Percentiles rank a stretch among this genome's conserved stretches.
These are phyloP conservation scores for Solanum okadae DNA, from an alignment of 257 asterid species.

Conservation along the genomic window DNA sequence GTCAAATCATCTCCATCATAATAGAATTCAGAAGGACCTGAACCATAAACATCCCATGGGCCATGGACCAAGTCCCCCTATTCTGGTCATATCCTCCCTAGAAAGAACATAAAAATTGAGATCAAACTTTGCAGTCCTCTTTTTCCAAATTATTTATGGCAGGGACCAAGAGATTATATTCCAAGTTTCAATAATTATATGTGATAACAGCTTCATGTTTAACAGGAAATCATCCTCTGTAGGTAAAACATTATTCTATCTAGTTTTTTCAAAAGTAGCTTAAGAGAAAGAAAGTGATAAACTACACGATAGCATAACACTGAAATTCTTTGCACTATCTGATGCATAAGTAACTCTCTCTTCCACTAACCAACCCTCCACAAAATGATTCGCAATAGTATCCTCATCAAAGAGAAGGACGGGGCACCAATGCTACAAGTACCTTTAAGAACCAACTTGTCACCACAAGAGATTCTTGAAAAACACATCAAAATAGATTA, in stretches of 20 bases:
- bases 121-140: conserved; percentile 17
- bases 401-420: conserved; percentile 3
- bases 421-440: background rate
- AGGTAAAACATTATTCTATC: too few species aligned
- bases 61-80: background rate
- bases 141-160: conserved; percentile 18
- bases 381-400: conserved; percentile 32
- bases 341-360: background rate
- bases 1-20: too few species aligned
- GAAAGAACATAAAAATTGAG: background rate
- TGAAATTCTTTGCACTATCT: background rate
- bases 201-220: too few species aligned
- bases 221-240: too few species aligned
- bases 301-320: background rate
- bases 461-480: too few species aligned
- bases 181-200: too few species aligned
- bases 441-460: too few species aligned
- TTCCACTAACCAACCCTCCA: background rate
- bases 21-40: too few species aligned
- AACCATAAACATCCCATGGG: too few species aligned
- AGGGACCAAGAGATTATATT: background rate
- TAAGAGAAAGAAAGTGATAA: too few species aligned
- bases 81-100: background rate
- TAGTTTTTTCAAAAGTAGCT: too few species aligned
- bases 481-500: too few species aligned